Conservation (phyloP, 2,329 filamentous ascomycete genomes). For the Aspergillus arachidicola region DNA sequence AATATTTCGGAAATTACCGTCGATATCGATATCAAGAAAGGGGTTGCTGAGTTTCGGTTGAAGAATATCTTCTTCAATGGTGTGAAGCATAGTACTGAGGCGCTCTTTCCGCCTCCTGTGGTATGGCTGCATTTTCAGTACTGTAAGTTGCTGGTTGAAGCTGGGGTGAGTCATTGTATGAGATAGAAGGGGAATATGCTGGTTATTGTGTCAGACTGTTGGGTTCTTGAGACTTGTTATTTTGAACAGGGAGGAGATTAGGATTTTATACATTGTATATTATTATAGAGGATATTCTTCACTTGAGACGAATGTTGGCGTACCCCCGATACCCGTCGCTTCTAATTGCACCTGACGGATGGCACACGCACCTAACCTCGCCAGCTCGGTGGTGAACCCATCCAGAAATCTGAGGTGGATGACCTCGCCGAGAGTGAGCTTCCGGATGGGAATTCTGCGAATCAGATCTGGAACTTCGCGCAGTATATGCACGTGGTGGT, state of each 20-base stretch:
- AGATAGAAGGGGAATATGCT: background rate
- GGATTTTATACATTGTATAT: too few species aligned
- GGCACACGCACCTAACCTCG: background rate
- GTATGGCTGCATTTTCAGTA: constrained; percentile 10
- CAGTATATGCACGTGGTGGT: background rate
- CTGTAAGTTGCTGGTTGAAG: constrained; percentile 6
- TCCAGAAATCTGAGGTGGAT: background rate
- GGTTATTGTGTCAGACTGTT: too few species aligned
- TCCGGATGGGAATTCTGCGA: constrained; percentile 9
- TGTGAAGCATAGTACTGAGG: too few species aligned
- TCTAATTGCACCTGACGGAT: background rate
- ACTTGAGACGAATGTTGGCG: too few species aligned
- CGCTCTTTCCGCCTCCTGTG: background rate
- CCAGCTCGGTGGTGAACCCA: background rate
- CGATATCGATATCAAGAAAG: background rate
- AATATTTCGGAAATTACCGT: background rate
- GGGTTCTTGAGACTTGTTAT: rapidly evolving
- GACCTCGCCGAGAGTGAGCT: constrained; percentile 1
- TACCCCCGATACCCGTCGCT: too few species aligned
- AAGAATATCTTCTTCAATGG: constrained; percentile 6
- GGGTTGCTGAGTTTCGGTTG: background rate
- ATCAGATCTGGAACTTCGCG: background rate
- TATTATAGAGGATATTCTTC: too few species aligned
- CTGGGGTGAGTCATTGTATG: constrained; percentile 1
- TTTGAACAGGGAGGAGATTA: too few species aligned